Conservation (phyloP, 495 filamentous ascomycete species). For the Penicillium parvum region DNA sequence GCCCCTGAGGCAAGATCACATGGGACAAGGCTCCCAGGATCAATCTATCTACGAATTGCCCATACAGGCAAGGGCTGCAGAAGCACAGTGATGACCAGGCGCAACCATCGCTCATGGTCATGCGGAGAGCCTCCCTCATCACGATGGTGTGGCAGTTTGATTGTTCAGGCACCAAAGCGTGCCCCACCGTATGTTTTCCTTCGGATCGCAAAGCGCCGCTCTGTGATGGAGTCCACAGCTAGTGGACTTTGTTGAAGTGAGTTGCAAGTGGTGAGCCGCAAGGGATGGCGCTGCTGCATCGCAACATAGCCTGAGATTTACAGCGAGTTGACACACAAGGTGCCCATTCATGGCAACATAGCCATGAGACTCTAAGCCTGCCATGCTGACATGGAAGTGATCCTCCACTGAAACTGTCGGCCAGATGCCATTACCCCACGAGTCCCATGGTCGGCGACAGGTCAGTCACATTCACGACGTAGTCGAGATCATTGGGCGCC, state of each 20-base stretch:
- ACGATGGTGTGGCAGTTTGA: not conserved
- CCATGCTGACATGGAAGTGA: not conserved
- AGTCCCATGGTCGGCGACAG: too few species aligned
- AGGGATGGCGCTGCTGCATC: not conserved
- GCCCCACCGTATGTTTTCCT: not conserved
- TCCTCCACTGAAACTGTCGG: too few species aligned
- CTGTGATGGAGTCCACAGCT: too few species aligned
- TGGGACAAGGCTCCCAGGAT: constrained; percentile 6
- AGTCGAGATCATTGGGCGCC: too few species aligned
- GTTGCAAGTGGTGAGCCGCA: not conserved
- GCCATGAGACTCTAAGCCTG: not conserved
- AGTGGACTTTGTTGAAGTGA: too few species aligned
- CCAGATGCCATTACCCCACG: too few species aligned
- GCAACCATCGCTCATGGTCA: not conserved
- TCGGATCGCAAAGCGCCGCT: not conserved
- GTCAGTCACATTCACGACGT: too few species aligned
- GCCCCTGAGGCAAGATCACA: constrained; percentile 8
- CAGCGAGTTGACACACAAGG: constrained; percentile 8
- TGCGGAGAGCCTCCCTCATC: not conserved
- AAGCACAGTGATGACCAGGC: too few species aligned
- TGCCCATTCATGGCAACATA: not conserved
- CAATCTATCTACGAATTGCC: constrained; percentile 30
- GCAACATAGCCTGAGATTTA: constrained; percentile 9
- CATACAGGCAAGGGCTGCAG: constrained; percentile 17
- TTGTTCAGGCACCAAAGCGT: too few species aligned